Percentiles rank a stretch among this genome's conserved stretches.
Evolutionary conservation across 768 basidiomycete genomes (phyloP).

Genomic region (Mycena venus): DNA sequence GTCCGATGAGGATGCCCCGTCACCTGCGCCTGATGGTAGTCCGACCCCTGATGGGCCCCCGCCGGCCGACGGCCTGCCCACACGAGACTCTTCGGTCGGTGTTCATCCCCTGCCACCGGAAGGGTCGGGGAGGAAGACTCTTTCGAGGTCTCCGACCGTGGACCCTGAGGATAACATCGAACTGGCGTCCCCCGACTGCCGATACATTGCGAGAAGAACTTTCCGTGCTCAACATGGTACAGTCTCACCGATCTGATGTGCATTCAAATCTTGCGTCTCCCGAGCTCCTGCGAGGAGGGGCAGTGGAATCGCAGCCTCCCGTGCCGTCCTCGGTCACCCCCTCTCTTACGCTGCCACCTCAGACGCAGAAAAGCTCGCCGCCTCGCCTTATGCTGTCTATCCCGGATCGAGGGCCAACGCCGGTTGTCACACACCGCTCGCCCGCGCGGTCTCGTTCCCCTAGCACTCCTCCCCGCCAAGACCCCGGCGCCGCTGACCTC

Average conservation of each 20-base stretch:
- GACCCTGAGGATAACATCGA: neutral
- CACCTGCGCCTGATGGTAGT: neutral
- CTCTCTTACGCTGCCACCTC: constrained; percentile 5
- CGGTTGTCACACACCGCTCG: neutral
- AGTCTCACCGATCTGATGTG: neutral
- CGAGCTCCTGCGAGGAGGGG: neutral
- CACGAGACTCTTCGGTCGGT: neutral
- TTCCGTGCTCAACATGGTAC: constrained; percentile 13
- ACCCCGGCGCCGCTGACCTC: neutral
- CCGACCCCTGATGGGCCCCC: neutral
- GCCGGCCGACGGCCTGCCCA: neutral
- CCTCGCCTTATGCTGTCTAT: constrained; percentile 8
- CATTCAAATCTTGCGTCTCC: constrained; percentile 6
- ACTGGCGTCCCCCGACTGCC: constrained; percentile 1
- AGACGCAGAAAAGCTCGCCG: neutral
- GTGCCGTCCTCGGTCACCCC: constrained; percentile 23
- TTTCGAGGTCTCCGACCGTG: neutral
- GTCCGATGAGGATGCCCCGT: neutral
- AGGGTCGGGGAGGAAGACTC: neutral
- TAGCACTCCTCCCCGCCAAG: neutral
- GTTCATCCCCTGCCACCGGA: neutral
- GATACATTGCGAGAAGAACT: constrained; percentile 21
- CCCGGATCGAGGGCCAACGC: neutral
- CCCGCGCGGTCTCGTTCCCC: neutral
- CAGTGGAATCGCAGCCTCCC: neutral